Evolutionary conservation across 805 yeast genomes (phyloP).

Genomic region (Suhomyces sp.): DNA sequence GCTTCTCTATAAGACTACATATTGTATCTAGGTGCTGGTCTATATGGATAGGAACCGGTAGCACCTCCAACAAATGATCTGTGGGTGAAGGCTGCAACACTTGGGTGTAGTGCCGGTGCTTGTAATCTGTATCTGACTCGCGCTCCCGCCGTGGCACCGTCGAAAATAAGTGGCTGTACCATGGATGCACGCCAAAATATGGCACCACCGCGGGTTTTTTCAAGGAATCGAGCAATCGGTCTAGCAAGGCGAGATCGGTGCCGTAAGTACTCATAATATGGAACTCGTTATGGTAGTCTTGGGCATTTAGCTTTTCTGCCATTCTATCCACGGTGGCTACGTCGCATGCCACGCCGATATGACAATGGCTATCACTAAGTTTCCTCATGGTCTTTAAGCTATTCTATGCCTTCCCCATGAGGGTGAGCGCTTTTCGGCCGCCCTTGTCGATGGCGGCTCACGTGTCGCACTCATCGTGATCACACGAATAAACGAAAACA

Average conservation of each 20-base stretch:
- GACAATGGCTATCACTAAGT: constrained; percentile 35
- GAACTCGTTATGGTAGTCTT: constrained; percentile 8
- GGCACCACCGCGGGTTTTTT: constrained; percentile 30
- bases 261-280: constrained; percentile 41
- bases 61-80: constrained; percentile 34
- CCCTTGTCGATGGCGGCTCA: not conserved
- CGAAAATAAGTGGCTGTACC: constrained; percentile 76
- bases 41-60: constrained; percentile 64
- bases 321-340: constrained; percentile 6
- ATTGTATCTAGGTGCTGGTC: constrained; percentile 31
- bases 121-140: constrained; percentile 19
- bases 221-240: constrained; percentile 12
- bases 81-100: constrained; percentile 46
- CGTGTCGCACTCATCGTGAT: not conserved
- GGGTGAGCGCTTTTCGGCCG: not conserved
- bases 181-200: constrained; percentile 83
- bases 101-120: constrained; percentile 52
- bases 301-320: constrained; percentile 8
- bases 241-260: constrained; percentile 29
- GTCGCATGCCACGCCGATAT: constrained; percentile 20
- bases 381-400: not conserved
- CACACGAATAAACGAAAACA: not conserved
- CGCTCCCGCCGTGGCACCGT: constrained; percentile 6
- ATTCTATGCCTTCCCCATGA: not conserved
- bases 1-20: constrained; percentile 16